Base-by-base conservation (phyloP, 257 asterid species). In the Solanum verrucosum region DNA sequence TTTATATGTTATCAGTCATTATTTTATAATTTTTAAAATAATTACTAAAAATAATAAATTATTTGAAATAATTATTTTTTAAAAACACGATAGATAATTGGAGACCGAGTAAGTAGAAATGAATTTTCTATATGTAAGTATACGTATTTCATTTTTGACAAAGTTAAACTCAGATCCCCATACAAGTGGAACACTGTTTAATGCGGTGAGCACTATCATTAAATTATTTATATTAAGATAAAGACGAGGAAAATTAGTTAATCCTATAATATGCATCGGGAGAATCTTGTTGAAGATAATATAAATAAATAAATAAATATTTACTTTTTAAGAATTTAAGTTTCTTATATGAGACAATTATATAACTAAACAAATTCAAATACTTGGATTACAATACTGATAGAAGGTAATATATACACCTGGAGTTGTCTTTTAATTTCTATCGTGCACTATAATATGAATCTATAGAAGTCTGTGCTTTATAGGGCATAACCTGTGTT, bases 151-250 rank as follows among this genome's bases (percentile, higher is more conserved):
- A 34, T 6, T 67, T 67, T 85, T 59, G 84, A 67, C 67, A 52
- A 20, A 49, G 18, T 16, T 79, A 23, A 20, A 20, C 86, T 3
- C 13, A 27, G 4, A 49, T 71, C 84, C 68, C 77, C 52, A 38
- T 73, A 83, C 91, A 87, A 88, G 90, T 87, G 91, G 88, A 84
- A 75, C 89, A 90, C 79, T 86, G 65, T 86, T 87, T 87, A 75
- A 85, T 33, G 84, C 87, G 25, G 42, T 21, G 15, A 70, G 49
- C 37, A 72, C 23, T 37, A 34, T 59, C 44, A 68, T 68, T 87
- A 59, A 75, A 79, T 42, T 73, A 27, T 21, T 8, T 73, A 5
- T 18, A 71, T 72, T 73, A 34, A 35, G 82, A 21, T 71, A 16
- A 35, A 10, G 49, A 73, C 40, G 29, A 35, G 1, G 9, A 21